phyloP scores from a whole-genome alignment of 805 yeast genomes.

The Teunomyces funiuensis region DNA sequence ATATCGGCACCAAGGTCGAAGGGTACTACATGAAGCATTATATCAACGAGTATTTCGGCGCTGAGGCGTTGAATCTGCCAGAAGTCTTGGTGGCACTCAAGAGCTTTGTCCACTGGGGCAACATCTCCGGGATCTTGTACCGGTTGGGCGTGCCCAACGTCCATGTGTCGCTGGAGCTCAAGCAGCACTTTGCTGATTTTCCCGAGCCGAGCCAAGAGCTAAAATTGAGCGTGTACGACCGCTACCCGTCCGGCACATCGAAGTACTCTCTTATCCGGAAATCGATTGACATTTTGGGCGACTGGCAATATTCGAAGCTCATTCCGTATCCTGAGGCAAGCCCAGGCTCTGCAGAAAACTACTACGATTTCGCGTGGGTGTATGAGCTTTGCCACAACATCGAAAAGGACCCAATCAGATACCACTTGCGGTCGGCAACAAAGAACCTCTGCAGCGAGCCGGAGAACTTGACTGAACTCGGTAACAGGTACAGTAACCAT shows the following conservation, averaged over 20 bases:
- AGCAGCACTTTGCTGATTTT: constrained; percentile 33
- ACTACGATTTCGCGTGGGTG: constrained; percentile 32
- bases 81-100: constrained; percentile 49
- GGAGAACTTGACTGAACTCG: constrained; percentile 34
- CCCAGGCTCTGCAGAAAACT: not conserved
- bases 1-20: constrained; percentile 49
- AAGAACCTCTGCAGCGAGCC: constrained; percentile 34
- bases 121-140: constrained; percentile 47
- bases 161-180: constrained; percentile 29
- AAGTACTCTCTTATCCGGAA: constrained; percentile 44
- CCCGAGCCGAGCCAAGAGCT: constrained; percentile 45
- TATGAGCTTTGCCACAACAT: constrained; percentile 44
- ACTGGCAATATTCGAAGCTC: constrained; percentile 38
- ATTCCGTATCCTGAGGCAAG: constrained; percentile 36
- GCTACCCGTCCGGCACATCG: constrained; percentile 57
- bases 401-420: constrained; percentile 47
- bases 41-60: constrained; percentile 41
- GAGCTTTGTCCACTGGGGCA: constrained; percentile 57
- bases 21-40: constrained; percentile 43
- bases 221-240: constrained; percentile 37
- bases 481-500: constrained; percentile 17
- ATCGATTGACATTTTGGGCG: constrained; percentile 34
- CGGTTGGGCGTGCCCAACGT: constrained; percentile 41
- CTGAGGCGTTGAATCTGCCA: constrained; percentile 35
- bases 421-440: constrained; percentile 44